Evolutionary conservation across 169 alveolate species (phyloP), one percentile per base, ranked within the genome.

Genomic region (Plasmodium coatneyi): DNA sequence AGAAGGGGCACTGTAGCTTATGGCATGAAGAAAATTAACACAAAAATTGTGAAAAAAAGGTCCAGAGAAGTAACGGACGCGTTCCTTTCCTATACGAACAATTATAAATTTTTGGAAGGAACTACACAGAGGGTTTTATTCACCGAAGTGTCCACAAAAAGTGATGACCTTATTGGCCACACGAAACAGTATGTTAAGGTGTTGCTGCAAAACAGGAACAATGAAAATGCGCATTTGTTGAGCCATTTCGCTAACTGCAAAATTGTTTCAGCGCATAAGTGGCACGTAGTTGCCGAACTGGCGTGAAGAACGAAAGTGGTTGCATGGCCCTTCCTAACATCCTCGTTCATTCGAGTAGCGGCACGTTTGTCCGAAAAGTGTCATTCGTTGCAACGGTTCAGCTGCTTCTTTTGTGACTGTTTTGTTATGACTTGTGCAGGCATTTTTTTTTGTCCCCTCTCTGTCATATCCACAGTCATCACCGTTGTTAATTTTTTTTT

Each of bases 181-280:
- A 98, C 99, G 70, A 98, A 98, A 95, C 95, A 96, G 66, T 98
- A 98, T 93, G 98, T 97, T 32, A 98, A 98, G 93, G 98, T 98
- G 6, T 86, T 98, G 30, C 41, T 92, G 60, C 81, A 28, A n/a
- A 89, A 89, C 72, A 66, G 82, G 30, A 54, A 80, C 46, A 89
- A 66, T 49, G 74, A 89, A 89, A 89, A 78, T 56, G 25, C 49
- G 3, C 54, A 89, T 39, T 36, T 89, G 22, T 25, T 89, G 36
- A 86, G 94, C 22, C 41, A 89, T 41, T 60, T 80, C 52, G 74
- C 83, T 22, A 25, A 32, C 14, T 89, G 94, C 41, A 89, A 89
- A 79, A 89, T 89, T 34, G 71, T 66, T 25, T 79, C 94, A 9
- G 70, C 83, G 3, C 94, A 79, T 80, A 89, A 89, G 66, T 89